Conservation (phyloP, 108 stramenopile species). For the Conticribra guillardii region DNA sequence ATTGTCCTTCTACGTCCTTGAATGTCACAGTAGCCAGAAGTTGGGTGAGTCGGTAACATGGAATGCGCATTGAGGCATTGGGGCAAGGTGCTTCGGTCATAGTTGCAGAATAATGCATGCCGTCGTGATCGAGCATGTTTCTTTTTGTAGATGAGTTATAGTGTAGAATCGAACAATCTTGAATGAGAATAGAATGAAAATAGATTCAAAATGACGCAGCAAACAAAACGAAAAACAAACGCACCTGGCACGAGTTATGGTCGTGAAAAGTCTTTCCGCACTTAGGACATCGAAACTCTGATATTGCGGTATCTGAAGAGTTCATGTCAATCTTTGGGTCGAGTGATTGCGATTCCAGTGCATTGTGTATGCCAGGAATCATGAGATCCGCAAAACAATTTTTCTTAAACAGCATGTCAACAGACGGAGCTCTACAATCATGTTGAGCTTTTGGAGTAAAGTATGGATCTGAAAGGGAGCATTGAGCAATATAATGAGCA, state of each 20-base stretch:
- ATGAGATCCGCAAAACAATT: neutral
- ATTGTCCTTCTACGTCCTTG: conserved; percentile 82
- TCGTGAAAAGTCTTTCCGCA: conserved; percentile 82
- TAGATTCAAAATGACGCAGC: too few species aligned
- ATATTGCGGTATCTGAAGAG: conserved; percentile 33
- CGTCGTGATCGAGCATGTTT: conserved; percentile 74
- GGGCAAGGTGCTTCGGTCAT: conserved; percentile 73
- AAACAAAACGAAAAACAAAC: too few species aligned
- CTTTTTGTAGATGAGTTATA: too few species aligned
- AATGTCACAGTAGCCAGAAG: conserved; percentile 85
- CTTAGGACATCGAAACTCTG: conserved; percentile 72
- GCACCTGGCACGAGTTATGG: conserved; percentile 88
- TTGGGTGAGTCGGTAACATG: conserved; percentile 82
- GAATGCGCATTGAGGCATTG: conserved; percentile 87
- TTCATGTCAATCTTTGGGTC: conserved; percentile 73
- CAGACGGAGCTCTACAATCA: neutral
- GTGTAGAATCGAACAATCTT: too few species aligned
- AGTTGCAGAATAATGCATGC: conserved; percentile 86
- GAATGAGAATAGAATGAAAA: too few species aligned
- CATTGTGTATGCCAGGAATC: conserved; percentile 62
- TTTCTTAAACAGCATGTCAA: neutral
- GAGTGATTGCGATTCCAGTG: conserved; percentile 68
- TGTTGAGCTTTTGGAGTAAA: conserved; percentile 48
- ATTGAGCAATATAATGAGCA: too few species aligned
- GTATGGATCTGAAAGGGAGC: conserved; percentile 75